Conservation (phyloP, 2,329 filamentous ascomycete species). For the Sporothrix mexicana region DNA sequence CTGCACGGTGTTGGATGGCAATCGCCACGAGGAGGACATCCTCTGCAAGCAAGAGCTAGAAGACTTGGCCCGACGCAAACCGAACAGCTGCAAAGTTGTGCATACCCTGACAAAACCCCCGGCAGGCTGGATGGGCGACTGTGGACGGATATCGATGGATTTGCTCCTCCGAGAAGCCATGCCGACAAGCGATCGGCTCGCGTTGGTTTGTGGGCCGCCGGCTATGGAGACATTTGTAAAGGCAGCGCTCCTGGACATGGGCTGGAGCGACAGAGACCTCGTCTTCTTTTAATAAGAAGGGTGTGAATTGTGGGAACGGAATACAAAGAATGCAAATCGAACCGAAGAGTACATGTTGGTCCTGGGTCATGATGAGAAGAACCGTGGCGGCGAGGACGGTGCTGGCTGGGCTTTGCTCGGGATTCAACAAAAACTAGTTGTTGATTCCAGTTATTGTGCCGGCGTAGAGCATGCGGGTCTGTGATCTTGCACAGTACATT, state of each 20-base stretch:
- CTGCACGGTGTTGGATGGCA: conserved; percentile 80
- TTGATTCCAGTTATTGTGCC: too few relatives aligned
- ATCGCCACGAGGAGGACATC: conserved; percentile 80
- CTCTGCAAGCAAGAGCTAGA: conserved; percentile 72
- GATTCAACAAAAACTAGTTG: too few relatives aligned
- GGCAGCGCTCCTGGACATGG: neutral
- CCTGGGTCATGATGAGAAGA: too few relatives aligned
- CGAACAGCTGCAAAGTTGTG: conserved; percentile 57
- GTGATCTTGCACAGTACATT: too few relatives aligned
- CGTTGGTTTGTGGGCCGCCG: conserved; percentile 27
- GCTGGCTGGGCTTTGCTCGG: too few relatives aligned
- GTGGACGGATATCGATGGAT: conserved; percentile 62
- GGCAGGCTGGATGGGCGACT: conserved; percentile 69
- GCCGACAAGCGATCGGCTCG: conserved; percentile 1
- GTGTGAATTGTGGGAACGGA: too few relatives aligned
- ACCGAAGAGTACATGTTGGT: too few relatives aligned
- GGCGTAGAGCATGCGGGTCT: too few relatives aligned
- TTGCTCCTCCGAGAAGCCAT: conserved; percentile 8
- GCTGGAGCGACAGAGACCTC: conserved; percentile 19
- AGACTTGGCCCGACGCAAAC: neutral
- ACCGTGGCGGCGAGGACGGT: too few relatives aligned
- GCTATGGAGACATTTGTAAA: conserved; percentile 14
- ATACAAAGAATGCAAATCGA: too few relatives aligned
- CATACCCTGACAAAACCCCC: conserved; percentile 71
- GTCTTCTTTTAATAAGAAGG: conserved; percentile 24